Base-by-base conservation (phyloP, 1,139 yeast genomes). In the Candida tetrigidarum region DNA sequence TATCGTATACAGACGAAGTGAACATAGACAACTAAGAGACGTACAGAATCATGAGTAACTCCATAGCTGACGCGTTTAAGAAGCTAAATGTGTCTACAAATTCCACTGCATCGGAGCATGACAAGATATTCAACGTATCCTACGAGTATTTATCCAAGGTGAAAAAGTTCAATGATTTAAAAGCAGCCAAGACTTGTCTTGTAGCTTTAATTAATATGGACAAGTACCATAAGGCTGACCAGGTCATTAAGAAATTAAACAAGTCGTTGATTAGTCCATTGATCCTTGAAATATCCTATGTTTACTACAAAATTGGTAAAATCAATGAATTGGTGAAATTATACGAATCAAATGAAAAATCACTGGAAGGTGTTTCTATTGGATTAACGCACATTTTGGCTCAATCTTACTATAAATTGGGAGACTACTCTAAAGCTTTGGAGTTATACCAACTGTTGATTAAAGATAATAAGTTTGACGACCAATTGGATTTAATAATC, bases 301-400 rank as follows among this genome's bases (percentile, higher is more conserved):
- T 86, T 11, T 79, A 76, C 53, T 92, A 91, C 66, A 86, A 88
- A 59, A 61, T 83, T 39, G 84, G 83, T 42, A 68, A 72, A 49
- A 59, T 70, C 16, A 56, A 58, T 5, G 67, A 71, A 42, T 70
- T 83, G 45, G 68, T 69, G 5, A 62, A 69, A 25, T 65, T 81
- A 20, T 69, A 75, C 51, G 50, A 66, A 25, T 38, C 56, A 7
- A 51, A 60, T 3, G 60, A 51, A 26, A 7, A 30, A 25, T 38
- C 33, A 14, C 57, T 56, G 23, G 66, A 57, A 11, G 52, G 51
- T 16, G 49, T 56, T 27, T 48, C 62, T 45, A 52, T 53, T 27
- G 92, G 90, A 0, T 66, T 88, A 49, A 67, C 76, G 44, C 96
- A 91, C 61, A 76, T 90, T n/a, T 65, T 84, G 50, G 97, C 97